Conservation (phyloP, 768 basidiomycete species). For the Steccherinum ochraceum region DNA sequence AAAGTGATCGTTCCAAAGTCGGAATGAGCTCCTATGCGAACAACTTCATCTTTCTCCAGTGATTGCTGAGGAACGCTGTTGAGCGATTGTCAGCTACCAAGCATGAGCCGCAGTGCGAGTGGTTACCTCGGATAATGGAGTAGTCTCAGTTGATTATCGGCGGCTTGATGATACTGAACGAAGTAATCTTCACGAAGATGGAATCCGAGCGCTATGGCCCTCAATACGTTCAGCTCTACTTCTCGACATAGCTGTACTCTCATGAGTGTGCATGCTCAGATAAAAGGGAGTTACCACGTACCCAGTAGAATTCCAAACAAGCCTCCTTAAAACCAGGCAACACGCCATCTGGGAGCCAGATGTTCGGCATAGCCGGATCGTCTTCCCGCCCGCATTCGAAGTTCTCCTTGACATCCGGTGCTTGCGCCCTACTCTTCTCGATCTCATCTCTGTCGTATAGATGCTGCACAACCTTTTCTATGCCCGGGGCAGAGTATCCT, state of each 20-base stretch:
- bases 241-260: conserved; percentile 33
- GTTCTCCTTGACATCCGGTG: conserved; percentile 43
- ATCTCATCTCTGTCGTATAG: conserved; percentile 28
- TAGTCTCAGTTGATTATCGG: conserved; percentile 51
- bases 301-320: conserved; percentile 44
- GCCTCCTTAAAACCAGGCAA: conserved; percentile 49
- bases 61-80: conserved; percentile 27
- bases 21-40: conserved; percentile 42
- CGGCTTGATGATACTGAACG: conserved; percentile 30
- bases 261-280: not conserved
- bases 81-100: no score
- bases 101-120: no score
- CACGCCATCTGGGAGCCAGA: conserved; percentile 48
- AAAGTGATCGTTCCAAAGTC: conserved; percentile 57
- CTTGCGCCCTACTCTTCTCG: conserved; percentile 21
- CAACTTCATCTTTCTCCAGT: conserved; percentile 30
- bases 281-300: conserved; percentile 5
- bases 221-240: conserved; percentile 38
- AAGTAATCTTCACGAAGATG: conserved; percentile 40
- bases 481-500: conserved; percentile 27
- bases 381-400: conserved; percentile 50
- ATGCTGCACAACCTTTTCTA: conserved; percentile 25
- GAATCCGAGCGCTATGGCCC: conserved; percentile 44
- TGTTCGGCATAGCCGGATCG: conserved; percentile 42
- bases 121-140: conserved; percentile 46